phyloP scores from a whole-genome alignment of 1,139 yeast species.

The Taphrina flavorubra region DNA sequence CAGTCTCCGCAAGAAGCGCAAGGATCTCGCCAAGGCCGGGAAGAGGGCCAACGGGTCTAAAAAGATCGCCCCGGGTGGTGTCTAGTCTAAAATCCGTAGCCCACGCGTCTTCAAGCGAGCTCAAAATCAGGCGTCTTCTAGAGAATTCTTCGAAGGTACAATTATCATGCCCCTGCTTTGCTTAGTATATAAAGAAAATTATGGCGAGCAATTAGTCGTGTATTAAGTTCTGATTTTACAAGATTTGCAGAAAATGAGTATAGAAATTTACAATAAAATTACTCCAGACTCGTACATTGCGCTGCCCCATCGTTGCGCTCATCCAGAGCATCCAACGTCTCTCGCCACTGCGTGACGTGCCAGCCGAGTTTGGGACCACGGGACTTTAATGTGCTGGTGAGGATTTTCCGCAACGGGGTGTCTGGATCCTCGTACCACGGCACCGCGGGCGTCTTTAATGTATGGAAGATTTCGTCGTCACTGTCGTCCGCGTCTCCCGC shows the following conservation, averaged over 20 bases:
- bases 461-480: neutral
- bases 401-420: slow-evolving; percentile 14
- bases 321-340: slow-evolving; percentile 2
- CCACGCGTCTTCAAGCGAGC: no score
- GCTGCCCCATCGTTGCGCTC: neutral
- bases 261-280: no score
- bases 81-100: no score
- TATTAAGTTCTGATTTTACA: neutral
- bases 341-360: slow-evolving; percentile 11
- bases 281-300: neutral
- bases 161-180: neutral
- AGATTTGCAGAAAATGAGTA: neutral
- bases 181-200: no score
- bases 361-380: neutral
- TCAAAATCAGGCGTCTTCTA: neutral
- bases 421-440: slow-evolving; percentile 16
- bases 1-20: slow-evolving; percentile 69
- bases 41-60: slow-evolving; percentile 16
- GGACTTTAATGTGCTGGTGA: neutral
- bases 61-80: slow-evolving; percentile 9
- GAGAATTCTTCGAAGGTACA: neutral
- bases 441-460: neutral
- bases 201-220: no score
- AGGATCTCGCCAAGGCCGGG: slow-evolving; percentile 47
- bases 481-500: neutral